Evolutionary conservation across 2,329 filamentous ascomycete species (phyloP).

Genomic region (Fusarium citri): DNA sequence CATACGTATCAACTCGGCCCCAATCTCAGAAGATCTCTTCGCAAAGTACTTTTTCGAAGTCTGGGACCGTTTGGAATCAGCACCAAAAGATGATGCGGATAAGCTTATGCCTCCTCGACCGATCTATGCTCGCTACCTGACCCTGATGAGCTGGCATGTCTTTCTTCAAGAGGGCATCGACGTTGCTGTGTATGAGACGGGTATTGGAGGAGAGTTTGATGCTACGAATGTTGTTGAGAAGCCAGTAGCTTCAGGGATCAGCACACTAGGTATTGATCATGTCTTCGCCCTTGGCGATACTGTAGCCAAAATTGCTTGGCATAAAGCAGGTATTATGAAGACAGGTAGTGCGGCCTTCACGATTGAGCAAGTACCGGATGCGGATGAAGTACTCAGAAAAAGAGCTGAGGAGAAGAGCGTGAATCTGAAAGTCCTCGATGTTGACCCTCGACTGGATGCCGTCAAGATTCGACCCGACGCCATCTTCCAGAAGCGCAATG

Average conservation of each 20-base stretch:
- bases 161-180: slow-evolving; percentile 73
- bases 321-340: slow-evolving; percentile 80
- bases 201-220: slow-evolving; percentile 75
- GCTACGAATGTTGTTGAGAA: slow-evolving; percentile 73
- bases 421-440: slow-evolving; percentile 57
- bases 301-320: slow-evolving; percentile 76
- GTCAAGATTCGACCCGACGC: slow-evolving; percentile 65
- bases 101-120: slow-evolving; percentile 58
- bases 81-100: slow-evolving; percentile 48
- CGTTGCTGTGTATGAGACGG: slow-evolving; percentile 73
- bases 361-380: slow-evolving; percentile 61
- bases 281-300: slow-evolving; percentile 71
- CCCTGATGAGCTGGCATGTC: slow-evolving; percentile 74
- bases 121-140: slow-evolving; percentile 71
- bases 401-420: slow-evolving; percentile 67
- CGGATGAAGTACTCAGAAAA: slow-evolving; percentile 58
- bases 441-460: slow-evolving; percentile 59
- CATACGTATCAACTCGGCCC: slow-evolving; percentile 70
- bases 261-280: slow-evolving; percentile 77
- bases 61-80: slow-evolving; percentile 66
- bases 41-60: slow-evolving; percentile 76
- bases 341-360: slow-evolving; percentile 67
- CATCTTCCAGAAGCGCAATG: slow-evolving; percentile 70
- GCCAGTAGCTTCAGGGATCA: slow-evolving; percentile 70
- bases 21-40: slow-evolving; percentile 69